Evolutionary conservation across 768 basidiomycete genomes (phyloP).

Genomic region (Austroboletus festivus): DNA sequence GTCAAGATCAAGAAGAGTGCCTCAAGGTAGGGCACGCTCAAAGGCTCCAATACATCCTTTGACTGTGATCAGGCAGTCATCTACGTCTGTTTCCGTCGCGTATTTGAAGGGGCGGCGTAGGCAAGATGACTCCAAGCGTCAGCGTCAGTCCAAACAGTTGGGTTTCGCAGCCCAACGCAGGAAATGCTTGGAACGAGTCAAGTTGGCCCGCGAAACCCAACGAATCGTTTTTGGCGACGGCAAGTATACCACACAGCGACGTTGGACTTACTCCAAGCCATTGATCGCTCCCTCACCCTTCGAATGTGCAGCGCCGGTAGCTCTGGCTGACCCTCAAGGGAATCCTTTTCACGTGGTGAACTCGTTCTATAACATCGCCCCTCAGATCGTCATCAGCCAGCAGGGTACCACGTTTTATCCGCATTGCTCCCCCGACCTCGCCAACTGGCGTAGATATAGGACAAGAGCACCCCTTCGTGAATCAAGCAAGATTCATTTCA

Average conservation of each 20-base stretch:
- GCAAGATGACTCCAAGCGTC: conserved; percentile 20
- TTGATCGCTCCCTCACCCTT: conserved; percentile 16
- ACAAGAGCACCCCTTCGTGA: not conserved
- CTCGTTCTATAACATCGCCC: conserved; percentile 32
- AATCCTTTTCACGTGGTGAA: not conserved
- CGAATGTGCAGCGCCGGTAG: conserved; percentile 10
- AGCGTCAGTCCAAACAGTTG: conserved; percentile 15
- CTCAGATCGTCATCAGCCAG: conserved; percentile 34
- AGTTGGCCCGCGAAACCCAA: conserved; percentile 36
- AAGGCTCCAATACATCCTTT: conserved; percentile 21
- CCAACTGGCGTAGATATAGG: conserved; percentile 32
- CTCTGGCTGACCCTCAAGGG: conserved; percentile 5
- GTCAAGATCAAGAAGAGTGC: conserved; percentile 18
- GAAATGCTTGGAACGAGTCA: conserved; percentile 31
- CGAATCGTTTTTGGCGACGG: conserved; percentile 39
- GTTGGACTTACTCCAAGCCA: conserved; percentile 5
- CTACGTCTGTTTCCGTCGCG: conserved; percentile 4
- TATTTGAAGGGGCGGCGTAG: conserved; percentile 21
- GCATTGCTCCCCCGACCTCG: conserved; percentile 35
- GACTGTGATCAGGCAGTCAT: conserved; percentile 26
- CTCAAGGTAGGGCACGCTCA: conserved; percentile 28
- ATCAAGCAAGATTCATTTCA: conserved; percentile 29
- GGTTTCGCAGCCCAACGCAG: conserved; percentile 23
- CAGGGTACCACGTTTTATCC: conserved; percentile 41
- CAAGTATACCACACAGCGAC: conserved; percentile 35